Evolutionary conservation across 2,329 filamentous ascomycete species (phyloP).

Genomic region (Colletotrichum sp.): DNA sequence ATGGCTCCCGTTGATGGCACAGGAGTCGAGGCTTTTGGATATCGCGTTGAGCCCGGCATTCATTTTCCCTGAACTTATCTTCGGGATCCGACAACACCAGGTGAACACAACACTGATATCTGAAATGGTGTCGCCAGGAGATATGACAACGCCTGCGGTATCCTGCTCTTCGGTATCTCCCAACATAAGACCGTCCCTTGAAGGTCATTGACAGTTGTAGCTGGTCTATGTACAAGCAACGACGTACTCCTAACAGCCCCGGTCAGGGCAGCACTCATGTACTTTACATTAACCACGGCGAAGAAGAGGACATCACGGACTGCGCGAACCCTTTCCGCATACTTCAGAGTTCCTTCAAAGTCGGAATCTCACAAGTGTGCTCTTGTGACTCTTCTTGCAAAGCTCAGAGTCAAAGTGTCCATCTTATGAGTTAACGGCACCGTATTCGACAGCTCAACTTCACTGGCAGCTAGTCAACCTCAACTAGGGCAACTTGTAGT

Average conservation of each 20-base stretch:
- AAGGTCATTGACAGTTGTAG: background rate
- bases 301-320: background rate
- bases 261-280: background rate
- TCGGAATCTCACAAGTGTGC: background rate
- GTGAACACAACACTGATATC: background rate
- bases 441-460: background rate
- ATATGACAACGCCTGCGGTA: background rate
- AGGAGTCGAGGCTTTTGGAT: background rate
- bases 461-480: background rate
- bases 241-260: background rate
- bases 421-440: background rate
- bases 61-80: accelerated
- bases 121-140: background rate
- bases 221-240: background rate
- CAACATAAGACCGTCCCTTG: background rate
- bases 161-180: background rate
- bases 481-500: background rate
- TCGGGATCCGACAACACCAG: background rate
- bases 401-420: background rate
- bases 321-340: background rate
- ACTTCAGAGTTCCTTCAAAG: background rate
- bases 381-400: background rate
- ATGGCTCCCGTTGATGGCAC: background rate
- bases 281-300: background rate
- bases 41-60: background rate